These are phyloP conservation scores for Neocucurbitaria cava DNA, from an alignment of 2,329 filamentous ascomycete genomes.

Conservation along the genomic window DNA sequence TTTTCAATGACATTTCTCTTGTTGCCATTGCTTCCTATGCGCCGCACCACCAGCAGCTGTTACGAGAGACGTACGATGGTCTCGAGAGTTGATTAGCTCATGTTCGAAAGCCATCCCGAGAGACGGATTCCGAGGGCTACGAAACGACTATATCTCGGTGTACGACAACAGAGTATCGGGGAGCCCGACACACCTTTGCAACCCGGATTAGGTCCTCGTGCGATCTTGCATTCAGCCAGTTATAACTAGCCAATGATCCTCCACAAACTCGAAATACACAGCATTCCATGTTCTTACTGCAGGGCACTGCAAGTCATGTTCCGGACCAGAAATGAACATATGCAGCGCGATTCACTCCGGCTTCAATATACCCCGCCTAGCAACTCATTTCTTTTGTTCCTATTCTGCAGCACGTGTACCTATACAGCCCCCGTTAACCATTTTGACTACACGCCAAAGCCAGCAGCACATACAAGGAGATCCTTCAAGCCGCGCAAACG, in stretches of 20 bases:
- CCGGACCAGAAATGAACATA: conserved; percentile 15
- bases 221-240: conserved; percentile 16
- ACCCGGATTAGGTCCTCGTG: conserved; percentile 8
- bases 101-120: conserved; percentile 4
- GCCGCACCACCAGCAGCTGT: neutral
- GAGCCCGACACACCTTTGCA: conserved; percentile 4
- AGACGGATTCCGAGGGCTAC: conserved; percentile 1
- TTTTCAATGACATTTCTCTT: conserved; percentile 5
- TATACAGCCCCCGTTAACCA: neutral
- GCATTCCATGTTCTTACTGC: conserved; percentile 1
- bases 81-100: conserved; percentile 4
- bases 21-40: neutral
- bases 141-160: neutral
- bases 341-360: conserved; percentile 7
- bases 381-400: conserved; percentile 5
- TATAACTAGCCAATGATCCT: conserved; percentile 12
- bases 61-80: conserved; percentile 4
- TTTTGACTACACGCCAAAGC: neutral
- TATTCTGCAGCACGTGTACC: neutral
- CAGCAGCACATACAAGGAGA: neutral
- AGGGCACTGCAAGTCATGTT: conserved; percentile 21
- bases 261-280: neutral
- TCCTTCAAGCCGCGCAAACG: conserved; percentile 8
- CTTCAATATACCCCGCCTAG: too few species aligned
- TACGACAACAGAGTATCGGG: conserved; percentile 3